Base-by-base conservation (phyloP, 352 stramenopile genomes). In the Globisporangium camurandrum region DNA sequence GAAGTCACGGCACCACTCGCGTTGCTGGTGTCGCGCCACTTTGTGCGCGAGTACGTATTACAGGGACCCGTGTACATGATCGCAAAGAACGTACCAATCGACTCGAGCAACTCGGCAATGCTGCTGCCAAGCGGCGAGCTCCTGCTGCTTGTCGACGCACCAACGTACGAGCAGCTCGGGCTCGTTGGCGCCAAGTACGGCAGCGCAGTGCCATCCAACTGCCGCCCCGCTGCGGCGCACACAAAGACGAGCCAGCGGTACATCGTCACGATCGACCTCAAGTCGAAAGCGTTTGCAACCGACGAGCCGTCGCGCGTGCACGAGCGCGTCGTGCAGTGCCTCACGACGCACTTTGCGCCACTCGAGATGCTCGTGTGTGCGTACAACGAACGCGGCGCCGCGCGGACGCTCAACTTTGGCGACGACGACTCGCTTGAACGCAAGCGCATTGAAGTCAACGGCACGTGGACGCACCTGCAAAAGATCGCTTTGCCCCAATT, bases 341-440 rank as follows among this genome's bases (percentile, higher is more conserved):
- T 93, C 30, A 63, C 54, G 11, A 67, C 56, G 33, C 79, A 72
- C 40, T 64, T 93, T 26, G 49, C 68, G 24, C 61, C 75, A 23
- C 40, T 89, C 8, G 68, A 80, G 46, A 88, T 93, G 74, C 51
- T 91, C 16, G n/a, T 93, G 31, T 84, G 68, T 38, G 79, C 82
- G 22, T 84, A 75, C 51, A 91, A 85, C 34, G 63, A 77, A 19
- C 66, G 73, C n/a, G 82, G 82, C 0, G 59, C 63, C 2, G 50
- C 64, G 26, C 71, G 75, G 36, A 91, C 79, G 14, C 71, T 91
- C 36, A 62, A 81, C 55, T 88, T 93, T 44, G 75, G 61, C 27
- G 74, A 90, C 33, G 76, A 88, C 44, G 66, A 84, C 54, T 61
- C 69, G 23, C 57, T 86, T 31, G 62, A 71, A 50, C 77, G 82